Conservation (phyloP, 805 yeast genomes). For the Gaillardinia entomophila region DNA sequence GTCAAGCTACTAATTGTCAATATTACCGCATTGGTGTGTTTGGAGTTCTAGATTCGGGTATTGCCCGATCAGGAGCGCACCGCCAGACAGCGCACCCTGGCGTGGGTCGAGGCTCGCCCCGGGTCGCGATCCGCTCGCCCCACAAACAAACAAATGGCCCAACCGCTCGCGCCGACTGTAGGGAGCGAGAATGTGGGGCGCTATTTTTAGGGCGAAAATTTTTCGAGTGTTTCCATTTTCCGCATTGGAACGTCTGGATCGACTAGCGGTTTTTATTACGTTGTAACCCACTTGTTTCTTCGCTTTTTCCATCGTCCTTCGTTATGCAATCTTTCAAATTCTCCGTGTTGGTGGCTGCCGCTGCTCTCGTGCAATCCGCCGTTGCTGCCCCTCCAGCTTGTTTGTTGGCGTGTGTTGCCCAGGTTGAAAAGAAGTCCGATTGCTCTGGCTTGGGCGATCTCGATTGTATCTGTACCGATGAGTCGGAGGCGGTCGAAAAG, state of each 20-base stretch:
- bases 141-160: too few species aligned
- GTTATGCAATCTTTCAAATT: constrained; percentile 9
- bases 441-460: constrained; percentile 62
- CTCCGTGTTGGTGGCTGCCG: constrained; percentile 19
- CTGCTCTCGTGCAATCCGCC: constrained; percentile 38
- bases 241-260: neutral
- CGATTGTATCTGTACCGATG: constrained; percentile 60
- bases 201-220: neutral
- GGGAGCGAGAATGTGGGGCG: too few species aligned
- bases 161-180: too few species aligned
- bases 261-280: neutral
- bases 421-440: constrained; percentile 51
- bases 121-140: too few species aligned
- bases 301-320: neutral
- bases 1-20: too few species aligned
- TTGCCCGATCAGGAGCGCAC: too few species aligned
- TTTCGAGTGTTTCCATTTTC: neutral
- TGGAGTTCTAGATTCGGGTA: too few species aligned
- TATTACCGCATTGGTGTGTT: too few species aligned
- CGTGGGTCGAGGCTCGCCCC: too few species aligned
- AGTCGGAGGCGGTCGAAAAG: constrained; percentile 44
- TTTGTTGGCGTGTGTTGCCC: constrained; percentile 79
- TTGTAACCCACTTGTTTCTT: neutral
- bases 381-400: constrained; percentile 88
- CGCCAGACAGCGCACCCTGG: too few species aligned